A percentile compares a stretch with the other conserved stretches of the same genome.
Evolutionary conservation across 352 stramenopile species (phyloP).

Genomic region (Globisporangium heterothallicum): DNA sequence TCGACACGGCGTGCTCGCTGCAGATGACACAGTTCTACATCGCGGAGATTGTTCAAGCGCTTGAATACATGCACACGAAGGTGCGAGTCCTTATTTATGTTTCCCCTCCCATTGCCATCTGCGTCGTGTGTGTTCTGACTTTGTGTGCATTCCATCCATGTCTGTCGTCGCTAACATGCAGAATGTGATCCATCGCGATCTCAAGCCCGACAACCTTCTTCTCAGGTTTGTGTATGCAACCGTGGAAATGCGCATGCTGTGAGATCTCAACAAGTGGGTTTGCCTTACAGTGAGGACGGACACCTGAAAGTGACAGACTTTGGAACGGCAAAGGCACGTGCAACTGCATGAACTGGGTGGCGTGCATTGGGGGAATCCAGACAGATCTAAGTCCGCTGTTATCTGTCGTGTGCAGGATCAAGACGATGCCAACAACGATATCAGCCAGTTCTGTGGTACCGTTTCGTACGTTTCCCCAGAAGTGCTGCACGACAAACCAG

Average conservation of each 20-base stretch:
- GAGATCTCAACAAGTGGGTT: too few relatives aligned
- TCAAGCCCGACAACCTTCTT: slow-evolving; percentile 91
- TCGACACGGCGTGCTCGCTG: slow-evolving; percentile 59
- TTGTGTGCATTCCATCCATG: slow-evolving; percentile 1
- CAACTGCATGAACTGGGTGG: too few relatives aligned
- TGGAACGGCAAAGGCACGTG: slow-evolving; percentile 73
- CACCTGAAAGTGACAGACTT: slow-evolving; percentile 91
- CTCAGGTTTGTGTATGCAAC: slow-evolving; percentile 52
- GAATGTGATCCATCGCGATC: slow-evolving; percentile 94
- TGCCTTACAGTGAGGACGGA: slow-evolving; percentile 58
- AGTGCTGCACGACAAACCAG: slow-evolving; percentile 81
- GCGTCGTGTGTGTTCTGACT: too few relatives aligned
- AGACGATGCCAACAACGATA: slow-evolving; percentile 48
- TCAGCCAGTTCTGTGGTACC: slow-evolving; percentile 85
- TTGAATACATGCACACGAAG: slow-evolving; percentile 94
- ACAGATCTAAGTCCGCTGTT: too few relatives aligned
- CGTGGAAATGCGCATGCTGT: neutral
- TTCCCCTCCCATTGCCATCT: too few relatives aligned
- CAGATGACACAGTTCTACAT: slow-evolving; percentile 89
- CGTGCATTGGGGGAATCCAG: too few relatives aligned
- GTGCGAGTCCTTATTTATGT: too few relatives aligned
- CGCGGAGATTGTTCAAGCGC: slow-evolving; percentile 88
- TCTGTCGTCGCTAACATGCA: slow-evolving; percentile 26
- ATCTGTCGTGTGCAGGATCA: slow-evolving; percentile 39
- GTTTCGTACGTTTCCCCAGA: slow-evolving; percentile 91